Base-by-base conservation (phyloP, 2,329 filamentous ascomycete genomes). In the Piedraia hortae region DNA sequence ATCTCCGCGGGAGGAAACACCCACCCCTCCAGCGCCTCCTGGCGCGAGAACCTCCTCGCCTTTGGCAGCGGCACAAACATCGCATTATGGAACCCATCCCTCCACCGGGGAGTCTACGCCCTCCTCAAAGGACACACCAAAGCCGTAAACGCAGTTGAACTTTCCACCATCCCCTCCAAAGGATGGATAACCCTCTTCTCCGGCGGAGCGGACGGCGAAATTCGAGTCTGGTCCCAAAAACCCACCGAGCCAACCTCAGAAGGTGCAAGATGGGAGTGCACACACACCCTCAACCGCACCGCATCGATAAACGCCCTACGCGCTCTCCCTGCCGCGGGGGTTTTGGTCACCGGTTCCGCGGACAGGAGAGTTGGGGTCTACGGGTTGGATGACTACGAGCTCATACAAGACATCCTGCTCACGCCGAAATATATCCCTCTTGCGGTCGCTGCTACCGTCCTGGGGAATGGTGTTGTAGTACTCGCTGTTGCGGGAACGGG, bases 21-120 rank as follows among this genome's bases (percentile, higher is more conserved):
- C 35, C 75, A 93, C 37, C 72, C 82, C 10, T 67, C 70, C 9
- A 73, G 77, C 13, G 80, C 82, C 13, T 82, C 93, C 48, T 97
- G 85, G 85, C 49, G 57, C 10, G 9, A 2, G n/a, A 73, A 71
- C 6, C 42, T 78, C 19, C 54, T 97, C 24, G 85, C 78, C 14
- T 97, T 75, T 49, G 85, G 85, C 14, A 70, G 80, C 5, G 75
- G 88, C 45, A 66, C 68, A 34, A 85, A 85, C 47, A 59, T 97
- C 34, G 82, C 78, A 19, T 42, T 93, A 18, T 97, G 85, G 85
- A 55, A 65, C 40, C 78, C 78, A 8, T 25, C 59, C 46, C 50
- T 56, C 26, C 31, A 39, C 14, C 33, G 42, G 13, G 80, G 82
- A 4, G 53, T 90, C 7, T 54, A 54, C 22, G 44, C 47, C 1